Percentiles rank a stretch among this genome's conserved stretches.
phyloP scores from a whole-genome alignment of 2,329 filamentous ascomycete genomes.

The Huntiella moniliformis region DNA sequence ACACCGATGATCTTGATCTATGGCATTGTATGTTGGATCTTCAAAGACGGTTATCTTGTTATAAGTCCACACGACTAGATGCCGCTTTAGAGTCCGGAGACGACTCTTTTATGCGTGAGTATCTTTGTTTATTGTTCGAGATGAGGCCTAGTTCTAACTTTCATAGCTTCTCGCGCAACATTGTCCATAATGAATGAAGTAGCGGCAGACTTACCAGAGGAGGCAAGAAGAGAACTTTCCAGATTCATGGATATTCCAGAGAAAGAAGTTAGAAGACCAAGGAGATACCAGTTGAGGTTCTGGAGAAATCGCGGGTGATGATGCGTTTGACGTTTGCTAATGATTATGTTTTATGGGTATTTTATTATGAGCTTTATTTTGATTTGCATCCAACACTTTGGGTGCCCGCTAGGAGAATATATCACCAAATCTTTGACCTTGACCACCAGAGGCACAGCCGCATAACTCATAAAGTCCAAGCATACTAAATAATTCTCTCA shows the following conservation, averaged over 20 bases:
- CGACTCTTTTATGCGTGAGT: conserved; percentile 27
- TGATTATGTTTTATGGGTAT: conserved; percentile 1
- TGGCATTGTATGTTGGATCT: conserved; percentile 32
- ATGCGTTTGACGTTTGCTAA: neutral
- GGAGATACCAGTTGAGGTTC: conserved; percentile 14
- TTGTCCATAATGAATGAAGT: conserved; percentile 15
- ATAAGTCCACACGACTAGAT: conserved; percentile 30
- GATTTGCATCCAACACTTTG: neutral
- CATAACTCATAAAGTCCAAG: no score
- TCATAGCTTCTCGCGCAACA: conserved; percentile 14
- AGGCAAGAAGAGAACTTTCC: conserved; percentile 13
- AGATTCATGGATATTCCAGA: conserved; percentile 12
- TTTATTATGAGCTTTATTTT: neutral
- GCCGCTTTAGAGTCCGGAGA: conserved; percentile 25
- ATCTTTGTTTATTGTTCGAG: neutral
- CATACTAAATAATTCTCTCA: no score
- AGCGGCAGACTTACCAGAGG: conserved; percentile 14
- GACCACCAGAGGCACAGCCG: no score
- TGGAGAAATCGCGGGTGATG: conserved; percentile 12
- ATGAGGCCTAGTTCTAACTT: neutral
- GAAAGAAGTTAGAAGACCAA: conserved; percentile 7
- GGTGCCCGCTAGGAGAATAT: neutral
- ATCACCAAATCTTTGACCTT: no score
- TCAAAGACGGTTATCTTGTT: conserved; percentile 28
- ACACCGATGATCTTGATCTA: conserved; percentile 14